phyloP scores from a whole-genome alignment of 163 green algal species.

The Volvox carteri region DNA sequence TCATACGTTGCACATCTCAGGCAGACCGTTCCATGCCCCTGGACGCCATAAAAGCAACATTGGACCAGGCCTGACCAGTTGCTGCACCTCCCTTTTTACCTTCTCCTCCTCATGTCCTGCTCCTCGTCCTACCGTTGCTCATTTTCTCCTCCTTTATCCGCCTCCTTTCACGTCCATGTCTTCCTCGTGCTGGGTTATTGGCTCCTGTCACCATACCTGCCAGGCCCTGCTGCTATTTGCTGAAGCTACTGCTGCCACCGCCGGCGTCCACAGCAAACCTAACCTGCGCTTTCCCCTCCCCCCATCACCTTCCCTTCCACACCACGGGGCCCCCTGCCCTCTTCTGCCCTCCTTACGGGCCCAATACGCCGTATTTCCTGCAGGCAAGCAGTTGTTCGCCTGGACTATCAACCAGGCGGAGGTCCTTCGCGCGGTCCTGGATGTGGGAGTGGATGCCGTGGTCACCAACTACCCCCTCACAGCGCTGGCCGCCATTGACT shows the following conservation, averaged over 20 bases:
- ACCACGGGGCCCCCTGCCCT: not conserved
- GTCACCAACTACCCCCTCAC: slow-evolving; percentile 64
- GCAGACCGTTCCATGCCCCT: too few species aligned
- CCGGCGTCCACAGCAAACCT: too few species aligned
- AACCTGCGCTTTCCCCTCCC: not conserved
- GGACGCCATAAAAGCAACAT: too few species aligned
- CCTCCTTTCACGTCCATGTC: not conserved
- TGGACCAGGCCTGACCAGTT: too few species aligned
- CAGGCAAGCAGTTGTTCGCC: slow-evolving; percentile 61
- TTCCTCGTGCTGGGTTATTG: not conserved
- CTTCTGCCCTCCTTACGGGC: not conserved
- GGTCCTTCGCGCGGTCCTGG: slow-evolving; percentile 61
- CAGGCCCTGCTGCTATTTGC: too few species aligned
- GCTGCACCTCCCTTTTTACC: too few species aligned
- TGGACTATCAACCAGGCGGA: slow-evolving; percentile 71
- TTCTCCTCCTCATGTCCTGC: too few species aligned
- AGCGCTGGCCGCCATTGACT: slow-evolving; percentile 55
- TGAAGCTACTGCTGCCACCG: too few species aligned
- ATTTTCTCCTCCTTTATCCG: not conserved
- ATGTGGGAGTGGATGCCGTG: slow-evolving; percentile 68
- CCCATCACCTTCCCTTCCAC: not conserved
- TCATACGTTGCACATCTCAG: too few species aligned
- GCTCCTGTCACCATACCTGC: too few species aligned
- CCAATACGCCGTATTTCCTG: not conserved
- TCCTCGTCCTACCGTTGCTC: too few species aligned